Percentiles rank a stretch among this genome's conserved stretches.
Conservation (phyloP, 257 asterid genomes). For the Anisodus acutangulus region DNA sequence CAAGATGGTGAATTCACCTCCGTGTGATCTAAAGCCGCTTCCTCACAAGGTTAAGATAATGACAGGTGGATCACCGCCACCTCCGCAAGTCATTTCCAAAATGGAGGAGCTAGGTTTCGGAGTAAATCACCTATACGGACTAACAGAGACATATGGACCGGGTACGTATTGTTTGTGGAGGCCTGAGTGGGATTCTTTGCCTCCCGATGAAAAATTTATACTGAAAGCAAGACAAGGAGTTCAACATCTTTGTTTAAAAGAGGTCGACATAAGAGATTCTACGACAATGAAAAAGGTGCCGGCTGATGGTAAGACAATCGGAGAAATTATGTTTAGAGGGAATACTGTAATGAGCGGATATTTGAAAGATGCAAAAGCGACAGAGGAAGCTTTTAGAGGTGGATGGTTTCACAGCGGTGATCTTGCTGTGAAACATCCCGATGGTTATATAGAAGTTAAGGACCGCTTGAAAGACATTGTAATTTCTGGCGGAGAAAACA, state of each 20-base stretch:
- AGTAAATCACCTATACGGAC: conserved; percentile 45
- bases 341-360: conserved; percentile 49
- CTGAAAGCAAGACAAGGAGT: conserved; percentile 46
- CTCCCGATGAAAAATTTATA: conserved; percentile 37
- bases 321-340: conserved; percentile 50
- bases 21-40: conserved; percentile 33
- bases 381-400: conserved; percentile 42
- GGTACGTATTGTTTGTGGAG: conserved; percentile 48
- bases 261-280: conserved; percentile 41
- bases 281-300: conserved; percentile 42
- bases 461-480: conserved; percentile 47
- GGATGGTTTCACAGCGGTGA: conserved; percentile 51
- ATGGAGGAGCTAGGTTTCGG: conserved; percentile 47
- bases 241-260: conserved; percentile 44
- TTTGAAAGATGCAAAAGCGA: conserved; percentile 39
- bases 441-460: conserved; percentile 47
- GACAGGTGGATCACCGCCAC: conserved; percentile 53
- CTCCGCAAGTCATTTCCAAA: conserved; percentile 39
- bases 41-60: conserved; percentile 36
- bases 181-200: conserved; percentile 46
- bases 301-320: conserved; percentile 42
- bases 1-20: conserved; percentile 40
- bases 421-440: conserved; percentile 44
- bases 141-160: conserved; percentile 50
- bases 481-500: conserved; percentile 48